These are phyloP conservation scores for Geosmithia flava DNA, from an alignment of 2,329 filamentous ascomycete genomes.

Conservation along the genomic window DNA sequence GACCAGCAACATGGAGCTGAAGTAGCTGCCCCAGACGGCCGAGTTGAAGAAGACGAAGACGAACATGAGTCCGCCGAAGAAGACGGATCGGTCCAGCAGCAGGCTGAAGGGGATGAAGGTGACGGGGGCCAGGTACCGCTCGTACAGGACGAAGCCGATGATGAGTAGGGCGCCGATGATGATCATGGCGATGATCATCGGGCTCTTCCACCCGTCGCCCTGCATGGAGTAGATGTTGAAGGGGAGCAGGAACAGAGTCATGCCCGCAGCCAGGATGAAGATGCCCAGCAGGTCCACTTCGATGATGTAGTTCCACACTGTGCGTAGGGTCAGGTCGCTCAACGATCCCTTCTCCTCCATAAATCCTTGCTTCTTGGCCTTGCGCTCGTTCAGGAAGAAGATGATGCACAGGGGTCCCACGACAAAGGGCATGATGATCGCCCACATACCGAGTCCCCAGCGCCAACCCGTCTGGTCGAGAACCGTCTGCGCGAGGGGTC, in stretches of 20 bases:
- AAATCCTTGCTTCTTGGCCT: constrained; percentile 39
- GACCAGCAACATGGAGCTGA: constrained; percentile 42
- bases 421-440: constrained; percentile 43
- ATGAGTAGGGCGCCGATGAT: constrained; percentile 48
- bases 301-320: constrained; percentile 32
- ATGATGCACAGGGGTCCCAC: constrained; percentile 40
- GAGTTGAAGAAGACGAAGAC: constrained; percentile 33
- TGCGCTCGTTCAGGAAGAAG: constrained; percentile 39
- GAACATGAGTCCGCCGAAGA: constrained; percentile 34
- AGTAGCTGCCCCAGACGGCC: constrained; percentile 41
- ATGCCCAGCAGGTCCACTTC: constrained; percentile 50
- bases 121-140: constrained; percentile 40
- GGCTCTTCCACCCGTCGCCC: constrained; percentile 35
- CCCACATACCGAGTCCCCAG: constrained; percentile 43
- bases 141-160: constrained; percentile 40
- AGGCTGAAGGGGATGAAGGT: constrained; percentile 43
- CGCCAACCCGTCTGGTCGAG: constrained; percentile 19
- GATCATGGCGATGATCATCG: constrained; percentile 46
- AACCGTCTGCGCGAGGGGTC: constrained; percentile 17
- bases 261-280: constrained; percentile 41
- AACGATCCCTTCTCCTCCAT: constrained; percentile 6
- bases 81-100: constrained; percentile 35
- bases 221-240: constrained; percentile 41
- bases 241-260: constrained; percentile 51
- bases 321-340: constrained; percentile 20